Conservation (phyloP, 1,139 yeast genomes). For the Taphrina communis region DNA sequence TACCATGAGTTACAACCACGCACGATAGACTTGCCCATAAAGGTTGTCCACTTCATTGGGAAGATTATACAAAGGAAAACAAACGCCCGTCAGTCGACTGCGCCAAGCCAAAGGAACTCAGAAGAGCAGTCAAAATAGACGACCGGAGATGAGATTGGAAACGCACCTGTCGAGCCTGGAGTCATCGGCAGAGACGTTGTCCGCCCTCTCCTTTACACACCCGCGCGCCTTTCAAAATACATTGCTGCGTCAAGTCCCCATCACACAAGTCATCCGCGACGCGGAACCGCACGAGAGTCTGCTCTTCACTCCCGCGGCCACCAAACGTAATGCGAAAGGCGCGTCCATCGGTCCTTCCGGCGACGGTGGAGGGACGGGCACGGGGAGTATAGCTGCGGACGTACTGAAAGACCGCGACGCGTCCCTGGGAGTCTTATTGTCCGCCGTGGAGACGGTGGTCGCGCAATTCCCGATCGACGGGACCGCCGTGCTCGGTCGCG, state of each 20-base stretch:
- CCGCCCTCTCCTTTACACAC: slow-evolving; percentile 25
- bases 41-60: not conserved
- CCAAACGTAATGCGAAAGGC: not conserved
- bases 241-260: slow-evolving; percentile 20
- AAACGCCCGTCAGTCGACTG: too few species aligned
- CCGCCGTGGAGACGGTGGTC: slow-evolving; percentile 16
- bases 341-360: not conserved
- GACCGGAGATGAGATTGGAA: slow-evolving; percentile 6
- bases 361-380: not conserved
- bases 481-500: slow-evolving; percentile 15
- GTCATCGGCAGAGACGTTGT: not conserved
- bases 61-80: too few species aligned
- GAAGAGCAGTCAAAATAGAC: not conserved
- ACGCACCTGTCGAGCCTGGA: slow-evolving; percentile 15
- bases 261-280: slow-evolving; percentile 34
- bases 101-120: too few species aligned
- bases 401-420: slow-evolving; percentile 16
- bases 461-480: slow-evolving; percentile 16
- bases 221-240: slow-evolving; percentile 32
- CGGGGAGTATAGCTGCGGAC: not conserved
- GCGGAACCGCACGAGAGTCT: slow-evolving; percentile 36
- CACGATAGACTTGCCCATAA: not conserved
- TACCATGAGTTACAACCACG: not conserved
- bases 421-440: slow-evolving; percentile 10
- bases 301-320: slow-evolving; percentile 22